These are phyloP conservation scores for Cucumis melo DNA, from an alignment of 306 rosid species.

Conservation along the genomic window DNA sequence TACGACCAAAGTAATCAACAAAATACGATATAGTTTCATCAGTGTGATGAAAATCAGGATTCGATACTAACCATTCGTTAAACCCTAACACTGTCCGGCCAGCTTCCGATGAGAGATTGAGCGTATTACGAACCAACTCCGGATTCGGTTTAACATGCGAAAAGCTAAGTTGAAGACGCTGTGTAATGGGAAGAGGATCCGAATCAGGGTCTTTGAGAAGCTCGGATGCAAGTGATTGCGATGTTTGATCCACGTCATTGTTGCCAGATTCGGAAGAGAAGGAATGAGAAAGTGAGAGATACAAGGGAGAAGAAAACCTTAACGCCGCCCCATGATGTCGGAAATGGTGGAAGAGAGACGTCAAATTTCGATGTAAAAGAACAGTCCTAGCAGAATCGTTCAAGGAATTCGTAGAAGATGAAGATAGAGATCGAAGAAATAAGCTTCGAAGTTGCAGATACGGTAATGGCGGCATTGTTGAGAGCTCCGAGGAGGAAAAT, in stretches of 20 bases:
- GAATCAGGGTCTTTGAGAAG: conserved; percentile 37
- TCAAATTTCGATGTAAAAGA: neutral
- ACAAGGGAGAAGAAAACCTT: conserved; percentile 9
- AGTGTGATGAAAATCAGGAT: conserved; percentile 35
- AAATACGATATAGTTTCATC: conserved; percentile 55
- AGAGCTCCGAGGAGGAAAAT: neutral
- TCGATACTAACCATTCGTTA: conserved; percentile 42
- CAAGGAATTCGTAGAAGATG: conserved; percentile 14
- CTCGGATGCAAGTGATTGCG: conserved; percentile 38
- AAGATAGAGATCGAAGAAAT: conserved; percentile 28
- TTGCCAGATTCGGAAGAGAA: conserved; percentile 28
- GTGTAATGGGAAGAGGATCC: conserved; percentile 32
- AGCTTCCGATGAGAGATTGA: conserved; percentile 46
- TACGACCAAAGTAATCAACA: conserved; percentile 51
- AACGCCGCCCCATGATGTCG: conserved; percentile 11
- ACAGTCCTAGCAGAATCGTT: neutral
- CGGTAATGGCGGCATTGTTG: conserved; percentile 46
- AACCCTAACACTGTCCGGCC: conserved; percentile 51
- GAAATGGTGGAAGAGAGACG: conserved; percentile 16
- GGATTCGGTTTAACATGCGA: conserved; percentile 52
- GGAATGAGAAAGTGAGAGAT: conserved; percentile 12
- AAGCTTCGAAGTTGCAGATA: conserved; percentile 45
- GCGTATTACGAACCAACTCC: conserved; percentile 27
- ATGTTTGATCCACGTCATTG: conserved; percentile 23
- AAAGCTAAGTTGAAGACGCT: conserved; percentile 51